Evolutionary conservation across 495 filamentous ascomycete species (phyloP).

Genomic region (Chaetomium fimeti): DNA sequence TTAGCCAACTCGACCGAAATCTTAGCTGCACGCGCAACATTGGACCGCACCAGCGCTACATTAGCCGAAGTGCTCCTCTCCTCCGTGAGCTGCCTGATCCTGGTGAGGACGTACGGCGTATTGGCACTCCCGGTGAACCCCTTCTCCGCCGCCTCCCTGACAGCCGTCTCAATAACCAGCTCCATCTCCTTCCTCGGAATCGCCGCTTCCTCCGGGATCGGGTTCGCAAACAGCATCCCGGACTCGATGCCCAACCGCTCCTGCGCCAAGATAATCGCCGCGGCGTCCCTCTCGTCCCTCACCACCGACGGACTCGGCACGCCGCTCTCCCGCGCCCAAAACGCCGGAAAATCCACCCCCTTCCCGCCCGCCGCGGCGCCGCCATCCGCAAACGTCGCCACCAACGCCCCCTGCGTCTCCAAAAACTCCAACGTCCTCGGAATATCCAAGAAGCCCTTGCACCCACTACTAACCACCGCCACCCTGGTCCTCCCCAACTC

Average conservation of each 20-base stretch:
- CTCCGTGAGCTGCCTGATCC: conserved; percentile 76
- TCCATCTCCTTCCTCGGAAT: conserved; percentile 75
- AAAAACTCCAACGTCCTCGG: conserved; percentile 88
- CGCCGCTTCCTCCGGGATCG: conserved; percentile 68
- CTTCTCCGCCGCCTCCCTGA: conserved; percentile 66
- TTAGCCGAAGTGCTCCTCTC: conserved; percentile 74
- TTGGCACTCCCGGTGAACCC: conserved; percentile 73
- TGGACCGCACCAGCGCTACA: conserved; percentile 70
- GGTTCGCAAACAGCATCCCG: conserved; percentile 85
- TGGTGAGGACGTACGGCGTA: conserved; percentile 81
- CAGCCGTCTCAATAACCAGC: conserved; percentile 65
- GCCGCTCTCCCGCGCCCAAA: conserved; percentile 85
- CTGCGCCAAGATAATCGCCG: conserved; percentile 66
- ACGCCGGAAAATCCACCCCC: conserved; percentile 80
- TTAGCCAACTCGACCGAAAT: conserved; percentile 74
- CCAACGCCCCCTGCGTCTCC: conserved; percentile 86
- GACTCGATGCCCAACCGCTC: conserved; percentile 63
- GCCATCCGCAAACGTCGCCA: conserved; percentile 85
- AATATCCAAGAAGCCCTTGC: conserved; percentile 94
- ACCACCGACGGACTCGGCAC: conserved; percentile 72
- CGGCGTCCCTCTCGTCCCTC: conserved; percentile 74
- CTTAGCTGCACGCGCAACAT: conserved; percentile 74
- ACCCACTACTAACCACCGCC: conserved; percentile 83
- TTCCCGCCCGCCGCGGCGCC: conserved; percentile 35
- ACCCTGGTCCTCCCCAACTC: conserved; percentile 91